Percentiles rank a stretch among this genome's conserved stretches.
Conservation (phyloP, 805 yeast genomes). For the Lachancea dasiensis region DNA sequence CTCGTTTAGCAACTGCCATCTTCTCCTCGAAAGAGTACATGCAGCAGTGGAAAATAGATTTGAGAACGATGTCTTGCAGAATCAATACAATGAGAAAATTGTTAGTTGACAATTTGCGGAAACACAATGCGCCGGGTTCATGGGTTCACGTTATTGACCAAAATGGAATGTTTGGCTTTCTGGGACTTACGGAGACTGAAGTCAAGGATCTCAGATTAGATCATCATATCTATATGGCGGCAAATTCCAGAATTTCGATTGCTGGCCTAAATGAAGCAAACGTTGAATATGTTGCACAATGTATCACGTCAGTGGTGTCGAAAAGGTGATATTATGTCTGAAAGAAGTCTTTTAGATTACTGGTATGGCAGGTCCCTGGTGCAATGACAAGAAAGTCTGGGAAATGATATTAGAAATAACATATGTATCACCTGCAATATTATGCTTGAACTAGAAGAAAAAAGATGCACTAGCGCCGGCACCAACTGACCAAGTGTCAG, state of each 20-base stretch:
- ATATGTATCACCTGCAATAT: no score
- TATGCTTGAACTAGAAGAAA: neutral
- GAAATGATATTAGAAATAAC: no score
- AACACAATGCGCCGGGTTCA: slow-evolving; percentile 5
- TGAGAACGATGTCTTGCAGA: slow-evolving; percentile 64
- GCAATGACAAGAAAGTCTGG: no score
- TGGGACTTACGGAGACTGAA: slow-evolving; percentile 1
- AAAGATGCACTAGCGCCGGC: neutral
- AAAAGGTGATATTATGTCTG: neutral
- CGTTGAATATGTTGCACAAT: slow-evolving; percentile 6
- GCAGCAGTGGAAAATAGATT: slow-evolving; percentile 62
- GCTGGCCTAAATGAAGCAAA: slow-evolving; percentile 8
- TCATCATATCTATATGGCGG: slow-evolving; percentile 7
- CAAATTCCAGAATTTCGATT: slow-evolving; percentile 6
- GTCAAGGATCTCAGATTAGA: slow-evolving; percentile 2
- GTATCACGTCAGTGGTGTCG: slow-evolving; percentile 1
- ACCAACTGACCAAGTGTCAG: neutral
- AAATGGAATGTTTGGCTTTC: slow-evolving; percentile 8
- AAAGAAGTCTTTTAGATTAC: no score
- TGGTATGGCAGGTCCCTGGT: no score
- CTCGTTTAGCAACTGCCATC: slow-evolving; percentile 67
- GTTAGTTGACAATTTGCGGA: neutral
- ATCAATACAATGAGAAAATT: slow-evolving; percentile 53
- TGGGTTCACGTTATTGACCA: slow-evolving; percentile 3
- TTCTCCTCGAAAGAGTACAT: slow-evolving; percentile 48